Base-by-base conservation (phyloP, 2,329 filamentous ascomycete species). In the Pseudopithomyces chartarum region DNA sequence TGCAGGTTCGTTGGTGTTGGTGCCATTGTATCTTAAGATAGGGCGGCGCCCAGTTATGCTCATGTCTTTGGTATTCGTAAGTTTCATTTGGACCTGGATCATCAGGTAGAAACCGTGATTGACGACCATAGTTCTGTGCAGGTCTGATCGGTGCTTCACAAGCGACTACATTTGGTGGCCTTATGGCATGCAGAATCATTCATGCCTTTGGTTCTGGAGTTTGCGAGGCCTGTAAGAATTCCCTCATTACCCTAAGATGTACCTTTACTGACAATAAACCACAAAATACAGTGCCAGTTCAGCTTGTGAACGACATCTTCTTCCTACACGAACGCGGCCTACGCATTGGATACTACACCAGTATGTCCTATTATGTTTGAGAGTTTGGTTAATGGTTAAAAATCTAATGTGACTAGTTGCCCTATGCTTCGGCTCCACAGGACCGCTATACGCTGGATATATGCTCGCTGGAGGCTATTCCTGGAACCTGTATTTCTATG, bases 401-500 rank as follows among this genome's bases (percentile, higher is more conserved):
- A 23, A 36, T 10, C 2, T 32, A 79, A n/a, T 15, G 26, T 29
- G 26, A 29, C 26, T 29, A 58, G 80, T 85, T 22, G 81, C 80
- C 48, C 79, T 87, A 40, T 86, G 84, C 62, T 77, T 85, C 11
- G 84, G 84, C 4, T 75, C 82, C 0, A 82, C 82, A 0, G 83
- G 84, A 1, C 83, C 85, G 0, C 73, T 87, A 1, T 85, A 84
- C 47, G 83, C 85, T 1, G 84, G 84, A 12, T 87, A 86, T 68
- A 87, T 87, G 84, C 80, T 87, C 6, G 79, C 80, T 0, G 84
- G 79, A 1, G 82, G 82, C 10, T 81, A 84, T 63, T 85, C 83
- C 6, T 87, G 84, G 84, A 77, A 82, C 15, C 79, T 87, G 0
- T 87, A 84, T 74, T 87, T 87, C 76, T 86, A 86, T 66, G 84